Evolutionary conservation across 2,329 filamentous ascomycete genomes (phyloP).

Genomic region (Fusarium piperis): DNA sequence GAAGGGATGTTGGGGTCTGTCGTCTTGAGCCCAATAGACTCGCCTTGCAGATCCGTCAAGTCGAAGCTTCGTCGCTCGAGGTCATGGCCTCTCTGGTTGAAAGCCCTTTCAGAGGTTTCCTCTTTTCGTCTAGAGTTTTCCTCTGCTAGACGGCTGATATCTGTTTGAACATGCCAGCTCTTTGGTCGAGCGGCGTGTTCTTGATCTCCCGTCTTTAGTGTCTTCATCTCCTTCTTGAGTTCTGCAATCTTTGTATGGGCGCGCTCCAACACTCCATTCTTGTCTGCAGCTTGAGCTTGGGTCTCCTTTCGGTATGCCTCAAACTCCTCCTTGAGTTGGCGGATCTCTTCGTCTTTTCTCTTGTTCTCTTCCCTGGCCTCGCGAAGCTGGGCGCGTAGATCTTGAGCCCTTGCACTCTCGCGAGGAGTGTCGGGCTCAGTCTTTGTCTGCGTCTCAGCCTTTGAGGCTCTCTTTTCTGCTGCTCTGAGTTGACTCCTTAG

Average conservation of each 20-base stretch:
- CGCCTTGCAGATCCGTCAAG: conserved; percentile 27
- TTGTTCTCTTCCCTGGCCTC: conserved; percentile 55
- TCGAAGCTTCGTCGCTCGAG: conserved; percentile 44
- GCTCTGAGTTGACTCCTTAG: conserved; percentile 62
- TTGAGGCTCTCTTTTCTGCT: conserved; percentile 56
- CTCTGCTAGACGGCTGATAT: conserved; percentile 19
- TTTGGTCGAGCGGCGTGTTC: conserved; percentile 38
- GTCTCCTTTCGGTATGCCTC: conserved; percentile 64
- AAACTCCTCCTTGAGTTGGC: conserved; percentile 61
- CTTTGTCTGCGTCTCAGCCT: conserved; percentile 50
- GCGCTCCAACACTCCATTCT: conserved; percentile 63
- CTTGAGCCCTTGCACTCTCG: conserved; percentile 45
- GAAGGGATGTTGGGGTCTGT: conserved; percentile 36
- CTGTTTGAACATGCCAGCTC: conserved; percentile 44
- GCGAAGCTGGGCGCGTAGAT: conserved; percentile 55
- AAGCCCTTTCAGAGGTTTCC: neutral
- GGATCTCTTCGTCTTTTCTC: conserved; percentile 61
- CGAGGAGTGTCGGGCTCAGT: conserved; percentile 27
- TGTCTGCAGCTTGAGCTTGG: conserved; percentile 64
- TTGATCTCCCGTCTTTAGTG: conserved; percentile 50
- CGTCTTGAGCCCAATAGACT: conserved; percentile 30
- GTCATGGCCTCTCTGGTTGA: conserved; percentile 6
- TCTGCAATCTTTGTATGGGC: conserved; percentile 67
- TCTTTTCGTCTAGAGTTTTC: conserved; percentile 5
- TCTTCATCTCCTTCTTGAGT: conserved; percentile 63